Base-by-base conservation (phyloP, 2,329 filamentous ascomycete species). In the Scedosporium minutisporum region DNA sequence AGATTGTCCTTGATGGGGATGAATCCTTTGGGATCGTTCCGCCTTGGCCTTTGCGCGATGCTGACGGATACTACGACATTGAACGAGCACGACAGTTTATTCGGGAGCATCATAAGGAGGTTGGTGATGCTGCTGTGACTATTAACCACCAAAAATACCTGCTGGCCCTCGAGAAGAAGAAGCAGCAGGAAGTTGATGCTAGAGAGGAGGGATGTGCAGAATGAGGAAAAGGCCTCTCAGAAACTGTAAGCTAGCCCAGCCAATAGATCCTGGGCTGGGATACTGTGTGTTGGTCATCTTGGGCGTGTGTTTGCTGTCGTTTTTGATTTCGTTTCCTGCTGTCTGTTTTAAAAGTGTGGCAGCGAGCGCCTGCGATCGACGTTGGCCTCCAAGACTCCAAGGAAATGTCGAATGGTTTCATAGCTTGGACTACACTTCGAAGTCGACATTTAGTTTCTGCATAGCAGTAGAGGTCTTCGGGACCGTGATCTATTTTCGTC, bases 1-100 rank as follows among this genome's bases (percentile, higher is more conserved):
- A 71, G 63, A 77, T 85, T 60, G 71, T 87, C 27, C 65, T 86
- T 57, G 72, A 80, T 2, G 74, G 72, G 0, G 75, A 82, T 41
- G 53, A 63, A 1, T 70, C 68, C 16, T 78, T 80, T 62, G 77
- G 75, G 0, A 66, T 76, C 1, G 10, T 66, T 0, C 68, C 71
- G 0, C 61, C 67, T 2, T 63, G 65, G 10, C 64, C 64, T 1
- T 65, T 79, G 18, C 72, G 68, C 57, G 70, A 76, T 27, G 64
- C 66, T 0, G 65, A 77, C 4, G 81, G 80, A 0, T 69, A 77
- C n/a, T 82, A 77, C 63, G 67, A 79, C 62, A 68, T 77, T 27
- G 76, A 77, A 0, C 67, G 69, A 1, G 76, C 82, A 2, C 65
- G 66, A 4, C 63, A 65, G 0, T 86, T 82, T 65, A 74, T 84